Evolutionary conservation across 164 flowering plant species (phyloP), one percentile per base, ranked within the genome.

Genomic region (Saururus chinensis): DNA sequence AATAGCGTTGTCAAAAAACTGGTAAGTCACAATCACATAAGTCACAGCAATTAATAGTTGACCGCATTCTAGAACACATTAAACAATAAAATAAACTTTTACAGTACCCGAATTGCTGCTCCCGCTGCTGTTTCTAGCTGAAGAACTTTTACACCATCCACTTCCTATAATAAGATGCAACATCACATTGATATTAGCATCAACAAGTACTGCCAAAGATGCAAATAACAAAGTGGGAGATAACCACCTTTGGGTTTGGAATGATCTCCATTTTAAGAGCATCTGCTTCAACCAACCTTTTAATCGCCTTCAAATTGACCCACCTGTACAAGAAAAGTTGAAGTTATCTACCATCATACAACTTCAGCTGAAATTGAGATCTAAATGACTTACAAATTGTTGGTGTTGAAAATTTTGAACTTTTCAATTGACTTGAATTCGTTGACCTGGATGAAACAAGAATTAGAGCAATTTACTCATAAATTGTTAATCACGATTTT

Each of bases 41-140:
- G 41, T 45, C 22, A 69, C 35, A 55, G 9, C n/a, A 55, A 55
- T 4, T 30, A 55, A 55, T 24, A 3, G 19, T 12, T 23, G 24
- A 55, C 35, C 19, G 17, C 23, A 45, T 12, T 45, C 11, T 45
- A 17, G 49, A 45, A 45, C 11, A 13, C 58, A 55, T 14, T 19
- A 55, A 16, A 23, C 41, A 37, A 41, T 53, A 21, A 45, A 25
- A 25, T n/a, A 21, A 13, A 57, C 60, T 30, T 22, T 51, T 49
- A 53, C 25, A 20, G 35, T 82, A 91, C 99, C 98, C 72, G 77
- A 37, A 95, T 95, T 52, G 98, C 98, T 60, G 99, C 96, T 65
- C 97, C 99, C 68, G 96, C 99, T 42, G 98, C 99, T 51, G 99
- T 91, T 82, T 91, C 99, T 20, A 89, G 84, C 79, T 89, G 97